Evolutionary conservation across 805 yeast species (phyloP).

Genomic region (Barnettozyma pratensis): DNA sequence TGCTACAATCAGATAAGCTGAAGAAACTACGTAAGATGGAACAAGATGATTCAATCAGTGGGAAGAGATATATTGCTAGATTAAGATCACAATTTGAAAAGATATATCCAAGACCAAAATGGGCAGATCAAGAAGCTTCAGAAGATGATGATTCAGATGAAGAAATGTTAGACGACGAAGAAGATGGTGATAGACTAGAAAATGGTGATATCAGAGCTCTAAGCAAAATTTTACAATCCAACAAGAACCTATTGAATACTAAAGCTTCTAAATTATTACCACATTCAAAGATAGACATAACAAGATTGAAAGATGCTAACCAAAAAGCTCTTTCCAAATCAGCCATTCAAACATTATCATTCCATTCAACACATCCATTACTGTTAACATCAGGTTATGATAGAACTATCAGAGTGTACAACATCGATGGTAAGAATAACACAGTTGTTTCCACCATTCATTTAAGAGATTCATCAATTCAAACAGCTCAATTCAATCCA

Average conservation of each 20-base stretch:
- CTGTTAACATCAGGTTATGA: slow-evolving; percentile 91
- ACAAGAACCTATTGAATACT: slow-evolving; percentile 35
- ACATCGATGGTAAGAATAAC: slow-evolving; percentile 83
- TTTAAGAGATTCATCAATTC: slow-evolving; percentile 74
- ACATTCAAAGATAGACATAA: slow-evolving; percentile 63
- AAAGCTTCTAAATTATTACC: slow-evolving; percentile 53
- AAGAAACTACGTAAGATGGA: slow-evolving; percentile 66
- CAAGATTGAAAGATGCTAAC: slow-evolving; percentile 87
- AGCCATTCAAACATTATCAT: slow-evolving; percentile 79
- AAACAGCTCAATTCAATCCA: slow-evolving; percentile 62
- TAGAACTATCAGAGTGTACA: slow-evolving; percentile 77
- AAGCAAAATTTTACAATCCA: slow-evolving; percentile 31
- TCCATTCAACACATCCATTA: slow-evolving; percentile 82
- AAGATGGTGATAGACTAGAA: slow-evolving; percentile 26
- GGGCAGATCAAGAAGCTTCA: slow-evolving; percentile 47
- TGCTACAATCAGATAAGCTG: slow-evolving; percentile 52
- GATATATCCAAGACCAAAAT: slow-evolving; percentile 77
- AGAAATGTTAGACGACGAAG: slow-evolving; percentile 25
- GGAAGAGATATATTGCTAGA: slow-evolving; percentile 56
- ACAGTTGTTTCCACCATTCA: slow-evolving; percentile 78
- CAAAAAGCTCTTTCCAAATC: slow-evolving; percentile 60
- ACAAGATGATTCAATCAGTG: slow-evolving; percentile 48
- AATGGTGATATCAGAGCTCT: slow-evolving; percentile 38
- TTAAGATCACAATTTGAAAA: slow-evolving; percentile 66
- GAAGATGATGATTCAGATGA: slow-evolving; percentile 22